Percentiles rank a stretch among this genome's conserved stretches.
Evolutionary conservation across 768 basidiomycete genomes (phyloP).

Genomic region (Mycena amicta): DNA sequence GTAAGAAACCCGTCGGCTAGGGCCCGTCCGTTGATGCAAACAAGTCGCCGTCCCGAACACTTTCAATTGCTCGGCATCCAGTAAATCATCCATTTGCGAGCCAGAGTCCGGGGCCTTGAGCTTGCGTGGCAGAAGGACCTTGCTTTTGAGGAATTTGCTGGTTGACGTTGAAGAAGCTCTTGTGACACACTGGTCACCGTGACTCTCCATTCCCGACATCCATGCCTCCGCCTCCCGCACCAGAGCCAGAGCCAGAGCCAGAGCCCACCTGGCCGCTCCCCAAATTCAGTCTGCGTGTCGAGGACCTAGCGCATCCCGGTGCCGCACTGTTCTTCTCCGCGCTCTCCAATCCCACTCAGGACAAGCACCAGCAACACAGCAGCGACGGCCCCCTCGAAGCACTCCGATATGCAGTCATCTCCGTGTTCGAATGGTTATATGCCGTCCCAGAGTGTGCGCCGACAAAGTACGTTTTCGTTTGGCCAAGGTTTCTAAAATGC

Average conservation of each 20-base stretch:
- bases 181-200: too few relatives aligned
- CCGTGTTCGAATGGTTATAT: constrained; percentile 51
- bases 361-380: constrained; percentile 9
- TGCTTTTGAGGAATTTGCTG: too few relatives aligned
- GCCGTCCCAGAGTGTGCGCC: constrained; percentile 39
- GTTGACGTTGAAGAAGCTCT: too few relatives aligned
- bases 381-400: constrained; percentile 46
- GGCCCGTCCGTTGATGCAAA: too few relatives aligned
- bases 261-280: constrained; percentile 53
- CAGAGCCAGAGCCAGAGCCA: constrained; percentile 18
- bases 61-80: too few relatives aligned
- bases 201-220: background rate
- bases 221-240: constrained; percentile 26
- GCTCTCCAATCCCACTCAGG: background rate
- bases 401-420: constrained; percentile 48
- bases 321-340: constrained; percentile 52
- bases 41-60: background rate
- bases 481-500: background rate
- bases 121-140: background rate
- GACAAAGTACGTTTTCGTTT: constrained; percentile 32
- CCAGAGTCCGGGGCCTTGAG: too few relatives aligned
- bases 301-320: constrained; percentile 63
- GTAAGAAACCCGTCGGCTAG: too few relatives aligned
- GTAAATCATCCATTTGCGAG: too few relatives aligned
- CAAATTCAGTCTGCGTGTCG: constrained; percentile 54